Conservation (phyloP, 208 protist genomes). For the Wallacemonas rigidus region DNA sequence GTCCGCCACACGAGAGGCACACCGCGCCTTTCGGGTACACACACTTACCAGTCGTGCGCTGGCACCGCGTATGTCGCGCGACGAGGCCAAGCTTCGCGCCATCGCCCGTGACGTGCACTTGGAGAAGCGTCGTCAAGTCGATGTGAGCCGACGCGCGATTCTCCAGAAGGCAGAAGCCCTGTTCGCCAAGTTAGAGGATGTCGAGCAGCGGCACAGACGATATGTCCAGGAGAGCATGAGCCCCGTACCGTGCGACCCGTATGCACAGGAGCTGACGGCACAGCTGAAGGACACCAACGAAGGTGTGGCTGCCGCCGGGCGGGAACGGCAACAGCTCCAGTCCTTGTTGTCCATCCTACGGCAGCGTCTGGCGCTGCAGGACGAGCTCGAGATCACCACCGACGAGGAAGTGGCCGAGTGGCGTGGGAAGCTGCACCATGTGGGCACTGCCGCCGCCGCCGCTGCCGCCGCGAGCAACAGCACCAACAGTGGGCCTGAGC, state of each 20-base stretch:
- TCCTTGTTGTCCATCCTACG: conserved; percentile 49
- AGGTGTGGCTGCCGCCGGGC: conserved; percentile 38
- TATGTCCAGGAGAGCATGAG: conserved; percentile 69
- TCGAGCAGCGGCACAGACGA: conserved; percentile 40
- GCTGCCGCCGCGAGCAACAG: background rate
- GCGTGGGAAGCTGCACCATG: conserved; percentile 13
- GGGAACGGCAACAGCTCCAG: conserved; percentile 44
- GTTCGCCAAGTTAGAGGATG: conserved; percentile 35
- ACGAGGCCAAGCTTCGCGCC: conserved; percentile 41
- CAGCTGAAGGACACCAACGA: conserved; percentile 61
- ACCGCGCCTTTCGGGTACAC: conserved; percentile 36
- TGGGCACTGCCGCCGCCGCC: background rate
- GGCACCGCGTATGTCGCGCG: conserved; percentile 25
- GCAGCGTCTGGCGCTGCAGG: conserved; percentile 60
- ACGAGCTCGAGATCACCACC: conserved; percentile 64
- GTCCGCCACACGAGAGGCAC: conserved; percentile 18
- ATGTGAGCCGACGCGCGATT: conserved; percentile 19
- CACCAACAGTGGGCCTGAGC: background rate
- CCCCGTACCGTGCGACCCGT: conserved; percentile 69
- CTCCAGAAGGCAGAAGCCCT: conserved; percentile 39
- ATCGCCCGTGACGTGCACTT: conserved; percentile 34
- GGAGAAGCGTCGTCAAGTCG: conserved; percentile 35
- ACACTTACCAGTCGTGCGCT: conserved; percentile 38
- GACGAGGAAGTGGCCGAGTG: conserved; percentile 67
- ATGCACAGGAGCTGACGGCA: conserved; percentile 62